Percentiles rank a stretch among this genome's conserved stretches.
These are phyloP conservation scores for Monilinia laxa DNA, from an alignment of 2,329 filamentous ascomycete genomes.

Conservation along the genomic window DNA sequence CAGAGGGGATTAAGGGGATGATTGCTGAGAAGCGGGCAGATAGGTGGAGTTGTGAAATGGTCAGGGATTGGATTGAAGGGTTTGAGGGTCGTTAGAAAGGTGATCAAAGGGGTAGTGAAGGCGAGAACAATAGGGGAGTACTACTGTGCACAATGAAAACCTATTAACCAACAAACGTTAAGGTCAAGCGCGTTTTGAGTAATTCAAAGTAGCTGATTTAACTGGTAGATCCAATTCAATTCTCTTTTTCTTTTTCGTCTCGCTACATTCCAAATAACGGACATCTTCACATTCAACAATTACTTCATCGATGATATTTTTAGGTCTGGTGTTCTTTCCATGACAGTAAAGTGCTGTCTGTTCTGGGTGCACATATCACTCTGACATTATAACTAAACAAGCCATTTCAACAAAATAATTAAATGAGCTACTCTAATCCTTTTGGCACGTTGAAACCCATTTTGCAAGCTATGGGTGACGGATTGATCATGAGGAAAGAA, in stretches of 20 bases:
- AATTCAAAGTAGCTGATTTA: neutral
- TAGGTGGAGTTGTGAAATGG: conserved; percentile 31
- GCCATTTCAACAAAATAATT: no score
- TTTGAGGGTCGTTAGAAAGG: neutral
- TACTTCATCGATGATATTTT: no score
- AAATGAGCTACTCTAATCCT: no score
- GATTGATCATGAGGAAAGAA: no score
- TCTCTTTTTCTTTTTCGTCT: neutral
- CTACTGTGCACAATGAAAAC: neutral
- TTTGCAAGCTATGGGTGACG: no score
- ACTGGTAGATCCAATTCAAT: neutral
- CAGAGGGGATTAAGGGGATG: conserved; percentile 35
- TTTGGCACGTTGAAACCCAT: no score
- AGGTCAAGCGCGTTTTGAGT: neutral
- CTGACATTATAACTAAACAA: no score
- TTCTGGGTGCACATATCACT: no score
- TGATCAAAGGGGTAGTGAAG: neutral
- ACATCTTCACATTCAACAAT: neutral
- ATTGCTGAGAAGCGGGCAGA: conserved; percentile 24
- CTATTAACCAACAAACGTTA: no score
- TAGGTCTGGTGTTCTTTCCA: no score
- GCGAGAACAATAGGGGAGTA: neutral
- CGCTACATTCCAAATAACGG: neutral
- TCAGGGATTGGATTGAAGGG: conserved; percentile 30
- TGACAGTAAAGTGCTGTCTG: no score